phyloP scores from a whole-genome alignment of 2,329 filamentous ascomycete genomes.

The Colletotrichum sp. region DNA sequence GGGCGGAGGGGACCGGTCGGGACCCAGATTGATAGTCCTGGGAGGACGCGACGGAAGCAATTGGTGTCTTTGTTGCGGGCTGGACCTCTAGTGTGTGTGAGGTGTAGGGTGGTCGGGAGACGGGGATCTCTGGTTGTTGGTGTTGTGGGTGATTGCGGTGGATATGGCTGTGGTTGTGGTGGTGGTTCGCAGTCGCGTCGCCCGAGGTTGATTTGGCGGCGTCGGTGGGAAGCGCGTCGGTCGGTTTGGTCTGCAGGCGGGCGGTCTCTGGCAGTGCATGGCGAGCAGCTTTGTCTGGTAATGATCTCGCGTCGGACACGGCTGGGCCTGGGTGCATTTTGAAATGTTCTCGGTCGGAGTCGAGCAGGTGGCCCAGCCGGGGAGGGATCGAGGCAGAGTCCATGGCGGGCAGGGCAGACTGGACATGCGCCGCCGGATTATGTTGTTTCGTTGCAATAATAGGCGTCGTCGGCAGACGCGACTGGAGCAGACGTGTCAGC shows the following conservation, averaged over 20 bases:
- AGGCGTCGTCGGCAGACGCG: background rate
- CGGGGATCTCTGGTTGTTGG: background rate
- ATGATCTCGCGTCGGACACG: background rate
- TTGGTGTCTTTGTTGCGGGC: slow-evolving; percentile 25
- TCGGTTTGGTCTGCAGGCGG: background rate
- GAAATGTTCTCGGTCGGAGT: slow-evolving; percentile 5
- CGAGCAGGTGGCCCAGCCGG: slow-evolving; percentile 9
- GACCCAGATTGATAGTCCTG: background rate
- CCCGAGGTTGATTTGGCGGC: slow-evolving; percentile 2
- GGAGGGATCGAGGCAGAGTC: slow-evolving; percentile 19
- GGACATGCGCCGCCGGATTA: background rate
- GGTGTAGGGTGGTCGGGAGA: background rate
- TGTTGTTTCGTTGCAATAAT: background rate
- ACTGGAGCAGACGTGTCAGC: background rate
- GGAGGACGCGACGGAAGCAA: slow-evolving; percentile 26
- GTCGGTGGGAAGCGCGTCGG: slow-evolving; percentile 4
- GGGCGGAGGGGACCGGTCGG: slow-evolving; percentile 25
- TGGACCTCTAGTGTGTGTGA: slow-evolving; percentile 17
- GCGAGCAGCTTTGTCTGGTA: slow-evolving; percentile 1
- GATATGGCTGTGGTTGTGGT: background rate
- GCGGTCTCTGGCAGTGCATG: background rate
- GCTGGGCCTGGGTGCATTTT: background rate
- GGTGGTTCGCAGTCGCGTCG: slow-evolving; percentile 21
- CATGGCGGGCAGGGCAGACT: slow-evolving; percentile 11
- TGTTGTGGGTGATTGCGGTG: background rate